Evolutionary conservation across 75 land plant genomes (phyloP).

Genomic region (Picea sitchensis): DNA sequence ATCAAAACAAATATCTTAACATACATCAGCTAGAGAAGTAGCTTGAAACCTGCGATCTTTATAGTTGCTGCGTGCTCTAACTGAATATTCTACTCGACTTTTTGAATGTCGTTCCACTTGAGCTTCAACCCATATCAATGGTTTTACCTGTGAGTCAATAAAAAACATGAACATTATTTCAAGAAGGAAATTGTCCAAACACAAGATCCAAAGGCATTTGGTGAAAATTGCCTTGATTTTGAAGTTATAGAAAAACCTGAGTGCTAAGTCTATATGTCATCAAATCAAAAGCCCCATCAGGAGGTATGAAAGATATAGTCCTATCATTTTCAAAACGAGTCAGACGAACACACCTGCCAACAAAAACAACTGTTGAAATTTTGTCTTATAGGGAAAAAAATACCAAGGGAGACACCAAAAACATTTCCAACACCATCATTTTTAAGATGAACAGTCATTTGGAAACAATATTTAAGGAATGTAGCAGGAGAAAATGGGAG

Average conservation of each 20-base stretch:
- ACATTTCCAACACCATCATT: background rate
- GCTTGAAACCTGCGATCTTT: slow-evolving; percentile 72
- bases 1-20: slow-evolving; percentile 2
- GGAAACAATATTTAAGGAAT: slow-evolving; percentile 1
- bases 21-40: slow-evolving; percentile 9
- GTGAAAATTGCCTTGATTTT: background rate
- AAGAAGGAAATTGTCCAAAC: slow-evolving; percentile 23
- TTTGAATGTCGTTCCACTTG: slow-evolving; percentile 92
- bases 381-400: background rate
- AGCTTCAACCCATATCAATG: slow-evolving; percentile 94
- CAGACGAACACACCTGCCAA: slow-evolving; percentile 84
- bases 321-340: slow-evolving; percentile 97
- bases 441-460: background rate
- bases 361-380: background rate
- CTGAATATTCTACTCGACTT: slow-evolving; percentile 86
- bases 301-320: slow-evolving; percentile 96
- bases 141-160: slow-evolving; percentile 65
- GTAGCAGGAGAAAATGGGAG: background rate
- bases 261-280: slow-evolving; percentile 98
- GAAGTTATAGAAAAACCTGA: slow-evolving; percentile 52
- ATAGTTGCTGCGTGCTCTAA: slow-evolving; percentile 92
- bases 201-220: background rate
- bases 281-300: slow-evolving; percentile 96
- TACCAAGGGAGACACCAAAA: background rate
- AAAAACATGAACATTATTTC: slow-evolving; percentile 78